phyloP scores from a whole-genome alignment of 768 basidiomycete genomes.

The Pseudohyphozyma bogoriensis region DNA sequence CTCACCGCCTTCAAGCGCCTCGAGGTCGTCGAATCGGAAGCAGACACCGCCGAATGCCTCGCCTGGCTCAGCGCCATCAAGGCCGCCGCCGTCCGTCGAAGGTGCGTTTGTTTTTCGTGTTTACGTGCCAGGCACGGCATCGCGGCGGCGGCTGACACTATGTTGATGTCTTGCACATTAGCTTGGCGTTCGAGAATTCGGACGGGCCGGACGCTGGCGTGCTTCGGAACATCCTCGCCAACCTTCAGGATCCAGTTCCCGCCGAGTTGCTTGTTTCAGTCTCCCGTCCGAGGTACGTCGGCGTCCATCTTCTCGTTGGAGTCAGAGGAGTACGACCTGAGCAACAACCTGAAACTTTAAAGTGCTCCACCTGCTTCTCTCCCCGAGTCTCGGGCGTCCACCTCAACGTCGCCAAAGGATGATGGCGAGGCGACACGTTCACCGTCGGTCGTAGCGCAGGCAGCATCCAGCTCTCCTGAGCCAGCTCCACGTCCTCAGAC shows the following conservation, averaged over 20 bases:
- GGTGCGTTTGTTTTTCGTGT: too few relatives aligned
- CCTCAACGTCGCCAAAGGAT: background rate
- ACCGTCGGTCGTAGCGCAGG: background rate
- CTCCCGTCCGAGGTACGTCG: background rate
- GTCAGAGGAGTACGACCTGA: background rate
- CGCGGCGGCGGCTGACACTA: too few relatives aligned
- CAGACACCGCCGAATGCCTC: background rate
- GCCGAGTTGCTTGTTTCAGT: background rate
- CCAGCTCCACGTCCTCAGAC: background rate
- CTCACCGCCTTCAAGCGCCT: slow-evolving; percentile 1
- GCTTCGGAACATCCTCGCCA: background rate
- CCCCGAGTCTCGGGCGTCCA: background rate
- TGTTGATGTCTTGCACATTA: too few relatives aligned
- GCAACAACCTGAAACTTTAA: too few relatives aligned
- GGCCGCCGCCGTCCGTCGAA: background rate
- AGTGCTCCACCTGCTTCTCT: background rate
- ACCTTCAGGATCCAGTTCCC: background rate
- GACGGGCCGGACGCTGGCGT: too few relatives aligned
- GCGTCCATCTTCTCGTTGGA: background rate
- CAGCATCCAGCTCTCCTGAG: background rate
- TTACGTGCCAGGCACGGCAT: background rate
- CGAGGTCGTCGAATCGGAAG: background rate
- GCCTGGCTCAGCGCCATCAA: background rate
- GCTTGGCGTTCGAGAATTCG: too few relatives aligned
- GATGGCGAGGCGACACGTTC: background rate